Conservation (phyloP, 1,139 yeast genomes). For the Pichia sp. region DNA sequence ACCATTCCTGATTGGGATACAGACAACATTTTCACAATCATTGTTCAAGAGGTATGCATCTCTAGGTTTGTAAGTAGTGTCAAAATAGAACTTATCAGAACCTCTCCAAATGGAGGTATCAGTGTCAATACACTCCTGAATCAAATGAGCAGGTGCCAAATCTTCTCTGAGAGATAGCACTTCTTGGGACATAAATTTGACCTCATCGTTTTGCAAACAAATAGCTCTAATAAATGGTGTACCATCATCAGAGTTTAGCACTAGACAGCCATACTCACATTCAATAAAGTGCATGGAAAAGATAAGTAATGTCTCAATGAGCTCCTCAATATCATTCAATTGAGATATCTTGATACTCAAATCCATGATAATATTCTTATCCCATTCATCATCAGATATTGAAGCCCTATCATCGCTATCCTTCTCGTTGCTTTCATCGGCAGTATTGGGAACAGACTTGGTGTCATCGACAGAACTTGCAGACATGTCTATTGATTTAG, state of each 20-base stretch:
- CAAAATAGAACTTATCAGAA: slow-evolving; percentile 34
- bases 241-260: slow-evolving; percentile 33
- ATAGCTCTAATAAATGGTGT: slow-evolving; percentile 37
- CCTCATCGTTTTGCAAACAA: slow-evolving; percentile 34
- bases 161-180: slow-evolving; percentile 38
- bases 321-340: slow-evolving; percentile 35
- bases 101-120: slow-evolving; percentile 35
- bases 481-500: too few species aligned
- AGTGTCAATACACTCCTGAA: slow-evolving; percentile 35
- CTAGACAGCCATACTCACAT: slow-evolving; percentile 20
- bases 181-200: slow-evolving; percentile 33
- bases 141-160: slow-evolving; percentile 38
- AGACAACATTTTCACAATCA: slow-evolving; percentile 33
- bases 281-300: slow-evolving; percentile 33
- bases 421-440: too few species aligned
- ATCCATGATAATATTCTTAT: slow-evolving; percentile 28
- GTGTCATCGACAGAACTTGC: too few species aligned
- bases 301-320: slow-evolving; percentile 35
- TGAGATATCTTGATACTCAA: slow-evolving; percentile 47
- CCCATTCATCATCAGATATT: slow-evolving; percentile 20
- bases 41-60: slow-evolving; percentile 38
- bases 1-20: slow-evolving; percentile 40
- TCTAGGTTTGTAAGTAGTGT: slow-evolving; percentile 29
- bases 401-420: not conserved
- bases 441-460: too few species aligned